Conservation (phyloP, 352 stramenopile species). For the Globisporangium orthogonon region DNA sequence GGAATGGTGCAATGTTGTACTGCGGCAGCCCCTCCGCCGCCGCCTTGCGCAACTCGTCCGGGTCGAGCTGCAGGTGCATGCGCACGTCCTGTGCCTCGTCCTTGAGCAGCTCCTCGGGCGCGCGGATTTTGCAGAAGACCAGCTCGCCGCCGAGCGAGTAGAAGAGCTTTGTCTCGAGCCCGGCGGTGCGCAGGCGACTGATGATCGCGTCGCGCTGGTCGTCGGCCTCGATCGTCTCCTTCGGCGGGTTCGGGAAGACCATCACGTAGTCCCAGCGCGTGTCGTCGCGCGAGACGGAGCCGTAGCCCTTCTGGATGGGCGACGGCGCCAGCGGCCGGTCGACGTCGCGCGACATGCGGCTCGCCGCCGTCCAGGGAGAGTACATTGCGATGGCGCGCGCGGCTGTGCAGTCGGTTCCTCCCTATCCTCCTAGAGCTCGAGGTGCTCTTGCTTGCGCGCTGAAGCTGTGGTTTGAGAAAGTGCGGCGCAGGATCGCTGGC, state of each 20-base stretch:
- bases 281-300: conserved; percentile 29
- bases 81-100: conserved; percentile 20
- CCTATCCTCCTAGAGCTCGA: too few relatives aligned
- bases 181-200: conserved; percentile 47
- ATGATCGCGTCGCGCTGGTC: conserved; percentile 78
- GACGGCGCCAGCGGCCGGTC: conserved; percentile 19
- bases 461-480: neutral
- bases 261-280: conserved; percentile 82
- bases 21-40: conserved; percentile 62
- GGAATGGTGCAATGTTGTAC: conserved; percentile 73
- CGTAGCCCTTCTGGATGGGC: conserved; percentile 35
- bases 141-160: conserved; percentile 60
- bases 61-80: conserved; percentile 54
- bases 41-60: conserved; percentile 47
- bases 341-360: conserved; percentile 16
- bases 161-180: conserved; percentile 70
- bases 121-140: conserved; percentile 81
- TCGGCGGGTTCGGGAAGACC: conserved; percentile 73
- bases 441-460: too few relatives aligned
- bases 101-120: conserved; percentile 64
- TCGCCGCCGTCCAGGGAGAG: conserved; percentile 16
- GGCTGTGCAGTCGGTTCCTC: neutral
- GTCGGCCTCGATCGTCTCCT: conserved; percentile 46
- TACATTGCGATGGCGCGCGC: conserved; percentile 3
- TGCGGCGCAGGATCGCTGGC: neutral